These are phyloP conservation scores for Penicillium fimorum DNA, from an alignment of 495 filamentous ascomycete species.

Conservation along the genomic window DNA sequence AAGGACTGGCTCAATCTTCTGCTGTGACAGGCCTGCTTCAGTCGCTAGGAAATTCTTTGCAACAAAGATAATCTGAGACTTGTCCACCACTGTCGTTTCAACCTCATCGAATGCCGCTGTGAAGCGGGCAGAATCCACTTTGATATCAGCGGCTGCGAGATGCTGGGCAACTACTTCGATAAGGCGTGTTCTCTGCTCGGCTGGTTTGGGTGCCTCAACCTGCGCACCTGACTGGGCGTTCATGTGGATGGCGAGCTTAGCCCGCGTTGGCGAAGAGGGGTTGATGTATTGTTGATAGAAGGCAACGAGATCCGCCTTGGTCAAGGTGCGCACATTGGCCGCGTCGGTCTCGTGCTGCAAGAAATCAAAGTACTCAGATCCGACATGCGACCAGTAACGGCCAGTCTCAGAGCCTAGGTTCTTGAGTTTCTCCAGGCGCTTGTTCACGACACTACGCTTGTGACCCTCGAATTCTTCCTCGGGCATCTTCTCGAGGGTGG, in stretches of 20 bases:
- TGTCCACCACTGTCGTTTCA: constrained; percentile 45
- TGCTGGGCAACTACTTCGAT: constrained; percentile 49
- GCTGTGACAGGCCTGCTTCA: constrained; percentile 42
- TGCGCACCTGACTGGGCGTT: constrained; percentile 63
- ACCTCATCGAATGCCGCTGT: constrained; percentile 44
- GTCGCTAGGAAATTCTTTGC: constrained; percentile 51
- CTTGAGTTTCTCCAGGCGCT: constrained; percentile 88
- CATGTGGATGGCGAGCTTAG: constrained; percentile 81
- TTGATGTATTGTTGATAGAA: constrained; percentile 79
- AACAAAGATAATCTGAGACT: constrained; percentile 40
- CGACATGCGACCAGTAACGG: constrained; percentile 82
- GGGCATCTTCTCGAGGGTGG: constrained; percentile 69
- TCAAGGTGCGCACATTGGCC: constrained; percentile 67
- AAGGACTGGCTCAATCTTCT: constrained; percentile 43
- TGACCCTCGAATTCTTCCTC: constrained; percentile 86
- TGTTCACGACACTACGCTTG: constrained; percentile 85
- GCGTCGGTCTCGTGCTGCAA: constrained; percentile 76
- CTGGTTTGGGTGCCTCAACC: constrained; percentile 30
- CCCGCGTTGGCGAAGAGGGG: constrained; percentile 67
- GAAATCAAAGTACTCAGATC: constrained; percentile 87
- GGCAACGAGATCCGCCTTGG: constrained; percentile 71
- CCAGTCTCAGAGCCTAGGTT: constrained; percentile 81
- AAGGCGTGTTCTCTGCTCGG: constrained; percentile 55
- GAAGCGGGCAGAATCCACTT: constrained; percentile 44
- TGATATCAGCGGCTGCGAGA: constrained; percentile 51